Base-by-base conservation (phyloP, 768 basidiomycete genomes). In the Cystofilobasidium capitatum region DNA sequence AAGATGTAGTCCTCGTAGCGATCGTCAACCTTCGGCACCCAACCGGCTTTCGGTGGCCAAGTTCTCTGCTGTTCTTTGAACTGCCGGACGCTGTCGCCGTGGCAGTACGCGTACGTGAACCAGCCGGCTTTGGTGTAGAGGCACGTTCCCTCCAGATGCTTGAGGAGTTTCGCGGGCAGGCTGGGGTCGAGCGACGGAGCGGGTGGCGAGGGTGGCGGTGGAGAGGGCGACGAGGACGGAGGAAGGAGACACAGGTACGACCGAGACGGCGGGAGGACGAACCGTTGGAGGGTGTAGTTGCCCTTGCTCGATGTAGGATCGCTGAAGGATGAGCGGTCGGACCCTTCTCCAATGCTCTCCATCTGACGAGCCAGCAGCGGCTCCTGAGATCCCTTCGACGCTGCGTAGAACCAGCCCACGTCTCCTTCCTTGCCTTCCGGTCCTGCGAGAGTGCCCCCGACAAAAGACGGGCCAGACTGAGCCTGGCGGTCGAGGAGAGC, bases 41-140 rank as follows among this genome's bases (percentile, higher is more conserved):
- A 71, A 67, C 81, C 79, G 85, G 88, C 88, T 77, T 86, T 78
- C 71, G 85, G 83, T 59, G 84, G 80, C 71, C 85, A 86, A 63
- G 83, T 77, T 74, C 84, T 85, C 71, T 80, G 75, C 68, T 88
- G 80, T 76, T 92, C 91, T 78, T 88, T 88, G 81, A 98, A 99
- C 78, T 99, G 96, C 66, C 93, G 86, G 70, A 98, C 91, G 78
- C 96, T 86, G 61, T 85, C 83, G 77, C 92, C 89, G 79, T 99
- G 92, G 80, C 94, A 79, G 72, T 78, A 78, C 58, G 90, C 86
- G 79, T 98, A 98, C 42, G 92, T 98, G 80, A 97, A 98, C 92
- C 92, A 96, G 44, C 86, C 85, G 80, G 91, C 88, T 72, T 84
- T 84, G 75, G 33, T n/a, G 78, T 91, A 91, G 77, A 92, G 83